phyloP scores from a whole-genome alignment of 2,329 filamentous ascomycete species.

The Plectosphaerella plurivora region DNA sequence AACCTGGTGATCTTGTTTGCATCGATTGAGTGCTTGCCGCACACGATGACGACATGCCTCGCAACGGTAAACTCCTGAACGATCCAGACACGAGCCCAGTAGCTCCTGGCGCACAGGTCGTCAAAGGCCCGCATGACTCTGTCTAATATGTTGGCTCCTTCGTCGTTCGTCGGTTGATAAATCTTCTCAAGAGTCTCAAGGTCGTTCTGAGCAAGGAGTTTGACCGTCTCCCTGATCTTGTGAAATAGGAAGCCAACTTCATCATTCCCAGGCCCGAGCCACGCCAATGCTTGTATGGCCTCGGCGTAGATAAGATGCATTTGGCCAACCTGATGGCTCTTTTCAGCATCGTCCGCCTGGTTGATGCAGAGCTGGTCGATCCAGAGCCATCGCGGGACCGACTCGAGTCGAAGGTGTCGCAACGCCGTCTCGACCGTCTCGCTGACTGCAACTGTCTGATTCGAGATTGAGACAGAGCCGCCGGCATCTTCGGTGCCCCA shows the following conservation, averaged over 20 bases:
- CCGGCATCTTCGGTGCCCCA: constrained; percentile 8
- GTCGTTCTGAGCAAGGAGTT: neutral
- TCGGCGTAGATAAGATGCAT: constrained; percentile 13
- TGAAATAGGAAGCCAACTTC: neutral
- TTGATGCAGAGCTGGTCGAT: constrained; percentile 16
- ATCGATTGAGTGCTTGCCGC: constrained; percentile 10
- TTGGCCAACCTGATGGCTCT: constrained; percentile 11
- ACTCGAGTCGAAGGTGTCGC: constrained; percentile 3
- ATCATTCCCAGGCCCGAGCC: constrained; percentile 9
- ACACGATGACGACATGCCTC: constrained; percentile 16
- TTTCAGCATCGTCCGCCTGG: constrained; percentile 13
- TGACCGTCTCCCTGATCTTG: neutral
- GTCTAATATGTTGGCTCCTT: neutral
- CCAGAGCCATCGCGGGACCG: constrained; percentile 10
- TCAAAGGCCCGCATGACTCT: neutral
- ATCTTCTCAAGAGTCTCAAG: neutral
- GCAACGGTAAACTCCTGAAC: constrained; percentile 24
- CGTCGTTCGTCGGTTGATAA: neutral
- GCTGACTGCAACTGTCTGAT: neutral
- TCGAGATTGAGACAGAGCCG: constrained; percentile 3
- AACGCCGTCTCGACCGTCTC: constrained; percentile 3
- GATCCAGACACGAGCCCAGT: constrained; percentile 29
- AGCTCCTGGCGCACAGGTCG: constrained; percentile 24
- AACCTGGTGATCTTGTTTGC: too few species aligned
- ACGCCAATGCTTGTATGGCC: constrained; percentile 12